Conservation (phyloP, 768 basidiomycete species). For the Tulasnella sp. region DNA sequence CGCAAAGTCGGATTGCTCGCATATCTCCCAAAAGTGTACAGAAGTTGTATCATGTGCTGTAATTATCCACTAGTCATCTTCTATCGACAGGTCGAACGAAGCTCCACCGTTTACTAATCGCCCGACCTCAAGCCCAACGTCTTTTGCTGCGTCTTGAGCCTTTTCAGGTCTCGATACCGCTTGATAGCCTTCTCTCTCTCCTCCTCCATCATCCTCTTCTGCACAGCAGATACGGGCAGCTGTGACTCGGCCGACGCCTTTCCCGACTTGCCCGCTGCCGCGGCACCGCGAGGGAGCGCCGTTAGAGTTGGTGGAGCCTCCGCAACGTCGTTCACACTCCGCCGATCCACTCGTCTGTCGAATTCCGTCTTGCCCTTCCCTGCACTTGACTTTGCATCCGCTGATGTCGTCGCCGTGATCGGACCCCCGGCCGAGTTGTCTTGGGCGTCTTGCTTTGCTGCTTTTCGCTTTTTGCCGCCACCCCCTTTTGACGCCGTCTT, state of each 20-base stretch:
- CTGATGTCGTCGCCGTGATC: neutral
- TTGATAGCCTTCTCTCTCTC: conserved; percentile 20
- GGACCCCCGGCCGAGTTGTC: neutral
- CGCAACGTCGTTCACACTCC: conserved; percentile 23
- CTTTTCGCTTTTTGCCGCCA: conserved; percentile 2
- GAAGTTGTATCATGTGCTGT: too few relatives aligned
- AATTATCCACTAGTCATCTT: too few relatives aligned
- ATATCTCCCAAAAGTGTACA: too few relatives aligned
- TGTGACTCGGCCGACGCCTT: neutral
- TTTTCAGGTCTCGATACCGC: conserved; percentile 18
- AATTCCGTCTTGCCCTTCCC: conserved; percentile 18
- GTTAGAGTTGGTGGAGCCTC: conserved; percentile 13
- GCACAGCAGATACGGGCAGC: conserved; percentile 15
- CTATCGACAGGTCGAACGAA: too few relatives aligned
- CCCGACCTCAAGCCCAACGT: neutral
- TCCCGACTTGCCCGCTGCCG: conserved; percentile 3
- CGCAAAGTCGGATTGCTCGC: neutral
- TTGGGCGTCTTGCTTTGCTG: neutral
- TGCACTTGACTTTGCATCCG: neutral
- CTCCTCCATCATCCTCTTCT: conserved; percentile 21
- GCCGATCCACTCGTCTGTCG: conserved; percentile 5
- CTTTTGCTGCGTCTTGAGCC: conserved; percentile 10
- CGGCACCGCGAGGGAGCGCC: conserved; percentile 8
- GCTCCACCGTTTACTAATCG: neutral
- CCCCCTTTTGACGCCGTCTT: neutral